phyloP scores from a whole-genome alignment of 768 basidiomycete genomes.

The Lentinus brumalis region DNA sequence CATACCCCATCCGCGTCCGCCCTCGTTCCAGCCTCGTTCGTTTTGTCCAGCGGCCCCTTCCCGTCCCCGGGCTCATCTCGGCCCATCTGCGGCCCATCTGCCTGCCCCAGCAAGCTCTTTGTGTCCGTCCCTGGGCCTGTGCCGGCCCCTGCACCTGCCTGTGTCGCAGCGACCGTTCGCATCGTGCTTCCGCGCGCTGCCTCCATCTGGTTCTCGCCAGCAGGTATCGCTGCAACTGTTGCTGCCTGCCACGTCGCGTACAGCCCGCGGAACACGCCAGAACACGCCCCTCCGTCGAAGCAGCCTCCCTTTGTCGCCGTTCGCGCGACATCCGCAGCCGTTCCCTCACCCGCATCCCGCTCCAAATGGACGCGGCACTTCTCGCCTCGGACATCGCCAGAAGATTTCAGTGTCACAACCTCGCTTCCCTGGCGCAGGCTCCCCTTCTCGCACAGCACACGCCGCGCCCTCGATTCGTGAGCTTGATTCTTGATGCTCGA shows the following conservation, averaged over 20 bases:
- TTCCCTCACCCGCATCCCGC: not conserved
- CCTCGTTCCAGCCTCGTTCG: not conserved
- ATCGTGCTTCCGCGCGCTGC: not conserved
- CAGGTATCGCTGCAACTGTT: not conserved
- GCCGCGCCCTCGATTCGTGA: no score
- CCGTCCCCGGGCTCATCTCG: slow-evolving; percentile 16
- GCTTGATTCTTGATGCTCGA: no score
- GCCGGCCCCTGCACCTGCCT: not conserved
- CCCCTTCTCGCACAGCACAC: not conserved
- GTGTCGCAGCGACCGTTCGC: not conserved
- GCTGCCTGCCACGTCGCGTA: not conserved
- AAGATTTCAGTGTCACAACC: not conserved
- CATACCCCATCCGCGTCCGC: slow-evolving; percentile 11
- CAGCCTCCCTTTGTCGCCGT: not conserved
- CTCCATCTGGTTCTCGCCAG: no score
- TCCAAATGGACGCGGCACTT: not conserved
- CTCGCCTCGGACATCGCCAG: not conserved
- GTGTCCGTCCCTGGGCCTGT: not conserved
- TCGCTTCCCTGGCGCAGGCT: not conserved
- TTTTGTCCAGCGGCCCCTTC: not conserved
- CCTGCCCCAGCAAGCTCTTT: not conserved
- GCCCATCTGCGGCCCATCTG: slow-evolving; percentile 15
- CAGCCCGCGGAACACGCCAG: not conserved
- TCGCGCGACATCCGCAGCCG: not conserved
- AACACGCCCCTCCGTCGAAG: not conserved